Evolutionary conservation across 805 yeast genomes (phyloP).

Genomic region (Teunomyces panamensis): DNA sequence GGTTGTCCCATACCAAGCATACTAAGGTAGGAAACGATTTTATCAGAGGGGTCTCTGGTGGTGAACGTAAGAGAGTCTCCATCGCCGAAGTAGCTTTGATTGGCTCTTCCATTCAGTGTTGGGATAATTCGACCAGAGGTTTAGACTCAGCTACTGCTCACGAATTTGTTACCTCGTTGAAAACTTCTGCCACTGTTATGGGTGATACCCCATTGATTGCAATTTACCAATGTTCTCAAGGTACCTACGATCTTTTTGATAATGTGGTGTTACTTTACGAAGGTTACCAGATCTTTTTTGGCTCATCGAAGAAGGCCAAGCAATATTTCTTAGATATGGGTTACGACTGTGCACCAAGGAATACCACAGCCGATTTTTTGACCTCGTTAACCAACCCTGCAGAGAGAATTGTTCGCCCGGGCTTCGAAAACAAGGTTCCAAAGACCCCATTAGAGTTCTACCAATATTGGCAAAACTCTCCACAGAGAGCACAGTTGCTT

Average conservation of each 20-base stretch:
- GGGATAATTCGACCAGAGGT: conserved; percentile 39
- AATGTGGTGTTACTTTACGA: conserved; percentile 46
- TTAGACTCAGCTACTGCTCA: conserved; percentile 29
- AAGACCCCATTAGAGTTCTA: conserved; percentile 57
- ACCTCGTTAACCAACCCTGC: conserved; percentile 67
- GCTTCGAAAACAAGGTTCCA: conserved; percentile 52
- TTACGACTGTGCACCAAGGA: conserved; percentile 57
- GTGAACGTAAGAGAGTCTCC: conserved; percentile 29
- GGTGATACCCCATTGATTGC: conserved; percentile 26
- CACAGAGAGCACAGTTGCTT: conserved; percentile 43
- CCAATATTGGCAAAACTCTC: conserved; percentile 55
- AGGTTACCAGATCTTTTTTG: conserved; percentile 48
- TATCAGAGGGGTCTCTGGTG: conserved; percentile 32
- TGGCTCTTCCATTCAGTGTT: conserved; percentile 38
- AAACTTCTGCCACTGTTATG: conserved; percentile 23
- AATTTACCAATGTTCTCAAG: conserved; percentile 29
- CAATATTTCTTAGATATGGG: conserved; percentile 60
- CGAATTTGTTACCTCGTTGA: conserved; percentile 25
- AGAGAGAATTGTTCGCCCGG: conserved; percentile 50
- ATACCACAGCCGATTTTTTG: conserved; percentile 66
- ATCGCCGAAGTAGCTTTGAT: conserved; percentile 25
- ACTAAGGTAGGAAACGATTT: conserved; percentile 64
- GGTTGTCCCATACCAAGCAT: conserved; percentile 51
- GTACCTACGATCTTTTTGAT: conserved; percentile 47
- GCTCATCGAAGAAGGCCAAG: conserved; percentile 41